Percentiles rank a stretch among this genome's conserved stretches.
Conservation (phyloP, 73 alveolate genomes). For the Paramecium octaurelia region DNA sequence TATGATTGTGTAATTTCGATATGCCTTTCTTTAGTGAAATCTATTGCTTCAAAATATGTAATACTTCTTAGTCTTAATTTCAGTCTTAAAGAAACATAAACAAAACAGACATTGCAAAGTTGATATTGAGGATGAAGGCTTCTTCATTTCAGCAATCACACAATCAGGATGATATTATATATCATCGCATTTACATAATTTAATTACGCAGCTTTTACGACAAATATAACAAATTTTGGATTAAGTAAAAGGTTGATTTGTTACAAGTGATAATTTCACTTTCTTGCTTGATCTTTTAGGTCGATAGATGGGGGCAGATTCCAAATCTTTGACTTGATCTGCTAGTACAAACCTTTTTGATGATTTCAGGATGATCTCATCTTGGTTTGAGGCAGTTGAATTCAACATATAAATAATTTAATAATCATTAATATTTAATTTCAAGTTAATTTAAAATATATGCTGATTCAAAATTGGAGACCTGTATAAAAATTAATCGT, state of each 20-base stretch:
- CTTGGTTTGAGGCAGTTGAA: not conserved
- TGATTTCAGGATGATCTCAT: not conserved
- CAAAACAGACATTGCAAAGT: not conserved
- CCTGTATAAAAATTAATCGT: not conserved
- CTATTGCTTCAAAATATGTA: not conserved
- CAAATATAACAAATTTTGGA: not conserved
- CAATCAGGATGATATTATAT: not conserved
- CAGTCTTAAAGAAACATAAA: not conserved
- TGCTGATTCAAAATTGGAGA: not conserved
- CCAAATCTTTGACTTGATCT: not conserved
- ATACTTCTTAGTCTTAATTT: not conserved
- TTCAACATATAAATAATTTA: not conserved
- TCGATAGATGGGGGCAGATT: not conserved
- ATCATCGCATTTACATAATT: slow-evolving; percentile 1
- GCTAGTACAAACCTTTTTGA: not conserved
- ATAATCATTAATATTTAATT: not conserved
- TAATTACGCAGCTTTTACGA: not conserved
- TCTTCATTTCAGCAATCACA: not conserved
- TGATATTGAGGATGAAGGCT: not conserved
- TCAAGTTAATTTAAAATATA: not conserved
- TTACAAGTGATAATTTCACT: not conserved
- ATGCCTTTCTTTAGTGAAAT: not conserved
- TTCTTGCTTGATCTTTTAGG: not conserved
- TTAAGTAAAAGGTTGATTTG: not conserved
- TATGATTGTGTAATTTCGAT: not conserved